Conservation (phyloP, 345 rosid genomes). For the Corchorus olitorius region DNA sequence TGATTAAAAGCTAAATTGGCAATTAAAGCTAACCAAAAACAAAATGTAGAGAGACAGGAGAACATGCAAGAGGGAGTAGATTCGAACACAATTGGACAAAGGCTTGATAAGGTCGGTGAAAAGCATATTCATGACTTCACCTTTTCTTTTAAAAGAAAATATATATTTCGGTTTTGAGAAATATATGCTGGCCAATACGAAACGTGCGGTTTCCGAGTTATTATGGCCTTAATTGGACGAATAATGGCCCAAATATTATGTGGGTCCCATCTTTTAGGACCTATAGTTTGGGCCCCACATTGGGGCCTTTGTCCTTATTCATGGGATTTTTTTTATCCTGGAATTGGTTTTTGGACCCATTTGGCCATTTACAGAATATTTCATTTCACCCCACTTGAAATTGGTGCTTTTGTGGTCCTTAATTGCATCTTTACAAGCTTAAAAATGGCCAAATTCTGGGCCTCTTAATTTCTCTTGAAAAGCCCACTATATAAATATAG, state of each 20-base stretch:
- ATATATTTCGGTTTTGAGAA: neutral
- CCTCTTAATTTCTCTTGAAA: neutral
- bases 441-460: neutral
- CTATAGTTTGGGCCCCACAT: neutral
- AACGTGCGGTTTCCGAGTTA: neutral
- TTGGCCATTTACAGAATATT: too few relatives aligned
- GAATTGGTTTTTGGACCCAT: neutral
- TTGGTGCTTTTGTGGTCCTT: constrained; percentile 18
- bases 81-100: constrained; percentile 31
- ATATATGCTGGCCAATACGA: neutral
- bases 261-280: neutral
- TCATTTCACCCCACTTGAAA: constrained; percentile 14
- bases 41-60: constrained; percentile 19
- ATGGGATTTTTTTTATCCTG: neutral
- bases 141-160: neutral
- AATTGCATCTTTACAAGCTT: constrained; percentile 8
- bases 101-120: constrained; percentile 47
- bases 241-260: neutral
- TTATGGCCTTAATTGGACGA: neutral
- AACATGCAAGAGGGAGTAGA: constrained; percentile 26
- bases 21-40: neutral
- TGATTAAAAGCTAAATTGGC: neutral
- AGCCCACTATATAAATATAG: neutral
- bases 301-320: neutral
- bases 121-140: neutral